Percentiles rank a stretch among this genome's conserved stretches.
phyloP scores from a whole-genome alignment of 2,329 filamentous ascomycete species.

The Colletotrichum paranaense region DNA sequence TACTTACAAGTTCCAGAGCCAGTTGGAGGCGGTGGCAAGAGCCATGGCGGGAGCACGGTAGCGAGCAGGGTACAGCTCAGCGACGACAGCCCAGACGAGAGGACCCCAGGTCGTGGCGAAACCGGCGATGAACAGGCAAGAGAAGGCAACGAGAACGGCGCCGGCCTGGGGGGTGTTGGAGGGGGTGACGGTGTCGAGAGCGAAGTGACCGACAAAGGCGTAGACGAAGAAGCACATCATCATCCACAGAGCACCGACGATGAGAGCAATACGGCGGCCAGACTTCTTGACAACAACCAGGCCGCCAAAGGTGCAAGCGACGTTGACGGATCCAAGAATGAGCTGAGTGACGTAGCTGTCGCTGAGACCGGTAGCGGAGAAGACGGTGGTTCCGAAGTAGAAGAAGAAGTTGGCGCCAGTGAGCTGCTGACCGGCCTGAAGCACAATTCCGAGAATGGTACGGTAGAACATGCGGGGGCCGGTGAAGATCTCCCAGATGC shows the following conservation, averaged over 20 bases:
- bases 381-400: constrained; percentile 75
- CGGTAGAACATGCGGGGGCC: constrained; percentile 75
- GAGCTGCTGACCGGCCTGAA: constrained; percentile 76
- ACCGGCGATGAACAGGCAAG: constrained; percentile 74
- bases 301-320: constrained; percentile 72
- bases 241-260: constrained; percentile 72
- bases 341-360: constrained; percentile 77
- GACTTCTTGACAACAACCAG: constrained; percentile 74
- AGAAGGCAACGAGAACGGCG: constrained; percentile 73
- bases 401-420: constrained; percentile 78
- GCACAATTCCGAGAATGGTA: constrained; percentile 68
- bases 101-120: constrained; percentile 79
- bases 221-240: constrained; percentile 62
- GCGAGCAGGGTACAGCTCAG: constrained; percentile 72
- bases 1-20: constrained; percentile 73
- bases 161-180: constrained; percentile 61
- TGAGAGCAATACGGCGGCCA: constrained; percentile 72
- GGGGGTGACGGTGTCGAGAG: constrained; percentile 54
- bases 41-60: constrained; percentile 66
- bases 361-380: constrained; percentile 71
- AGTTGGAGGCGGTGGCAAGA: constrained; percentile 68
- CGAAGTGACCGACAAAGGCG: constrained; percentile 60
- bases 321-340: constrained; percentile 75
- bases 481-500: constrained; percentile 72
- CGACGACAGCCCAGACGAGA: constrained; percentile 73